Evolutionary conservation across 805 yeast genomes (phyloP), one percentile per base, ranked within the genome.

Genomic region (Tetrapisispora phaffii): DNA sequence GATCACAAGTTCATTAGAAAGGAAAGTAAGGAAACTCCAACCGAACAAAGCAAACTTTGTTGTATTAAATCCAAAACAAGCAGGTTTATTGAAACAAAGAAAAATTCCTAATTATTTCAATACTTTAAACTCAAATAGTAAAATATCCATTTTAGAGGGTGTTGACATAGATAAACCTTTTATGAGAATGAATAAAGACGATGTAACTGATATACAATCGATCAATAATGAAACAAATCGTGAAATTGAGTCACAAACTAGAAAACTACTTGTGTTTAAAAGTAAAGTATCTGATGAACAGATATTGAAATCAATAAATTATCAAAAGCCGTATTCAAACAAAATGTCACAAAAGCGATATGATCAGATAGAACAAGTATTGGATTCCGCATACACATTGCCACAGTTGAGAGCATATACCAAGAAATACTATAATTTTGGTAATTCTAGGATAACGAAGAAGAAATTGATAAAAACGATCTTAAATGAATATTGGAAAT

Each of bases 101-200:
- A 34, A 32, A 16, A 41, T 42, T 10, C 55, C 55, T 9, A 51
- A 43, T 6, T 45, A 43, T 39, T 53, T 53, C 32, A 48, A 35
- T 17, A 38, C 39, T 26, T 33, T 35, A 32, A 35, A 32, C 13
- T 32, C 29, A 19, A 42, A 40, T 38, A 45, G 39, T 8, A 51
- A 42, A 35, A 42, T 57, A 6, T 56, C 62, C 1, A 51, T 56
- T n/a, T 45, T 61, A 23, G 60, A 59, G 35, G 65, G 65, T 31
- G 51, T 61, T 8, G 62, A 58, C 17, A 47, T 42, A 10, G 50
- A 45, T 35, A 33, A 16, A 23, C 26, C 28, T 10, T 34, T 22
- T 19, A 19, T 15, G 6, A 8, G 9, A 1, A 10, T 8, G 4
- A 19, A 24, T 20, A 17, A 41, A 24, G n/a, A 16, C 13, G 6